phyloP scores from a whole-genome alignment of 352 stramenopile species.

The Phytophthora foliorum region DNA sequence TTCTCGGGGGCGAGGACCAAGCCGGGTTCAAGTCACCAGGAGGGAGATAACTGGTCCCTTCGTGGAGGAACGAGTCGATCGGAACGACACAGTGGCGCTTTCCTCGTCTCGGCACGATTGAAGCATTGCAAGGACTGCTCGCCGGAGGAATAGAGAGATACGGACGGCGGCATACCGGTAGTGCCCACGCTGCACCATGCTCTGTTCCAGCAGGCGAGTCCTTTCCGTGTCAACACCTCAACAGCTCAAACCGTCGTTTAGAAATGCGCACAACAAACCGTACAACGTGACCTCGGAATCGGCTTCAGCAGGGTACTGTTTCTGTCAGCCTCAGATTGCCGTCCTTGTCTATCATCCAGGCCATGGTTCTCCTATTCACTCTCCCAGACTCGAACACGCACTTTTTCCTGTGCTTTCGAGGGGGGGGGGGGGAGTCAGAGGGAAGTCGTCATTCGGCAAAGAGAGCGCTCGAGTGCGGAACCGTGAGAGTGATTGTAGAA shows the following conservation, averaged over 20 bases:
- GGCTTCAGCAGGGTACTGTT: not conserved
- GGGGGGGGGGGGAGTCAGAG: constrained; percentile 37
- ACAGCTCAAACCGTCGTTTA: constrained; percentile 31
- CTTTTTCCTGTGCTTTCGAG: constrained; percentile 7
- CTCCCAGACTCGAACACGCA: not conserved
- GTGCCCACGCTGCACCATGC: constrained; percentile 17
- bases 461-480: constrained; percentile 25
- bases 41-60: not conserved
- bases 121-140: constrained; percentile 16
- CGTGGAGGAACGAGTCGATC: not conserved
- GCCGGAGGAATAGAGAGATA: constrained; percentile 27
- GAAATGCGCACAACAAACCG: constrained; percentile 13
- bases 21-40: not conserved
- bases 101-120: constrained; percentile 24
- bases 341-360: not conserved
- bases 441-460: constrained; percentile 39
- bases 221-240: constrained; percentile 31
- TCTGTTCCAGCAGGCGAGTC: constrained; percentile 20
- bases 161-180: constrained; percentile 32
- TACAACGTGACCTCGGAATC: not conserved
- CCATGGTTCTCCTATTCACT: constrained; percentile 17
- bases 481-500: constrained; percentile 31
- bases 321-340: not conserved
- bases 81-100: not conserved
- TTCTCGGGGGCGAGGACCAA: constrained; percentile 7